Conservation (phyloP, 2,329 filamentous ascomycete genomes). For the Phialemoniopsis sp. region DNA sequence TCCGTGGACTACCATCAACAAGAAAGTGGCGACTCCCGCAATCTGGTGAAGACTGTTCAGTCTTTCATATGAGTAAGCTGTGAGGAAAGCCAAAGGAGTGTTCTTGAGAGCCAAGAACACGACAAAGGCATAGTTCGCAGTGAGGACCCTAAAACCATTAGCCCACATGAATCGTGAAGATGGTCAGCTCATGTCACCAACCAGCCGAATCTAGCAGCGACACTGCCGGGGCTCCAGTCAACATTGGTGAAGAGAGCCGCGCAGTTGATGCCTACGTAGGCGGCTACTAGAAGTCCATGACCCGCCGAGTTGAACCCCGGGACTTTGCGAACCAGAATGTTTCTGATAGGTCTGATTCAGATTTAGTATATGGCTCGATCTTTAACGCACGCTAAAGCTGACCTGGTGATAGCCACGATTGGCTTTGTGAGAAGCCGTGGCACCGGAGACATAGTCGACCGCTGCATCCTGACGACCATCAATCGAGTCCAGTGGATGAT, state of each 20-base stretch:
- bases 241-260: constrained; percentile 21
- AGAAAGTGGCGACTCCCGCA: constrained; percentile 44
- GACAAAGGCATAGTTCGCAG: constrained; percentile 43
- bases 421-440: constrained; percentile 10
- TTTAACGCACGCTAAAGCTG: background rate
- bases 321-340: constrained; percentile 20
- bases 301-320: constrained; percentile 25
- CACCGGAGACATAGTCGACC: constrained; percentile 7
- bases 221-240: constrained; percentile 12
- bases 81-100: constrained; percentile 50
- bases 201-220: constrained; percentile 25
- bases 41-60: constrained; percentile 54
- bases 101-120: constrained; percentile 55
- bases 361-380: too few species aligned
- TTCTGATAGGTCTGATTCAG: constrained; percentile 15
- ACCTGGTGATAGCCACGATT: constrained; percentile 18
- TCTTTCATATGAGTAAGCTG: constrained; percentile 52
- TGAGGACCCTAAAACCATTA: constrained; percentile 20
- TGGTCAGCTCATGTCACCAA: constrained; percentile 13
- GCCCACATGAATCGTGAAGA: too few species aligned
- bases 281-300: constrained; percentile 21
- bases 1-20: constrained; percentile 40
- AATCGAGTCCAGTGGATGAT: constrained; percentile 21
- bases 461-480: constrained; percentile 12
- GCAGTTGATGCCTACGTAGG: constrained; percentile 23